phyloP scores from a whole-genome alignment of 2,329 filamentous ascomycete genomes.

The Ceratocystis cubensis region DNA sequence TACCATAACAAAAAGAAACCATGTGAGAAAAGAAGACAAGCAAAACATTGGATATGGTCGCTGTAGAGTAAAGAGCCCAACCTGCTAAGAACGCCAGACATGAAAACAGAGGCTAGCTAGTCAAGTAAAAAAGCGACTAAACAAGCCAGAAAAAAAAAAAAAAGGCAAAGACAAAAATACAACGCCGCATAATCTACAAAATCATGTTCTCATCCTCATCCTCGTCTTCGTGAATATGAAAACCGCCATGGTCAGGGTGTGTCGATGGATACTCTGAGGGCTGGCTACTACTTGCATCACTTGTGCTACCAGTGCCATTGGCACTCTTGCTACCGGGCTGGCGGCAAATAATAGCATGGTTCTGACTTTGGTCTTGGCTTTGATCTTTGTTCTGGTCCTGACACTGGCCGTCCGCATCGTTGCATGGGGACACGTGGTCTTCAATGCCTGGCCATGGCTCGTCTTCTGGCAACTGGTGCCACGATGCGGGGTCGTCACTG shows the following conservation, averaged over 20 bases:
- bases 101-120: neutral
- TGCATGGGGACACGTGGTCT: constrained; percentile 37
- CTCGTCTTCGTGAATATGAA: constrained; percentile 33
- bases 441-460: constrained; percentile 47
- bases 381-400: too few relatives aligned
- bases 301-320: constrained; percentile 25
- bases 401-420: constrained; percentile 37
- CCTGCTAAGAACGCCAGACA: neutral
- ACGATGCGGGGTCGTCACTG: constrained; percentile 6
- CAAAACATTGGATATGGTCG: neutral
- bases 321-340: constrained; percentile 18
- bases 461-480: constrained; percentile 36
- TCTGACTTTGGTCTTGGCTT: too few relatives aligned
- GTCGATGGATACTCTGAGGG: constrained; percentile 46
- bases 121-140: neutral
- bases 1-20: neutral
- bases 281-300: constrained; percentile 32
- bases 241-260: constrained; percentile 31
- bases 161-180: neutral
- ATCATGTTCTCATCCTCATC: constrained; percentile 22
- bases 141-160: constrained; percentile 2
- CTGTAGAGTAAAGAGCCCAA: neutral
- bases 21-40: neutral
- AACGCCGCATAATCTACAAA: constrained; percentile 8
- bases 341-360: too few relatives aligned